A percentile compares a stretch with the other conserved stretches of the same genome.
phyloP scores from a whole-genome alignment of 768 basidiomycete genomes.

The Pholiota molesta region DNA sequence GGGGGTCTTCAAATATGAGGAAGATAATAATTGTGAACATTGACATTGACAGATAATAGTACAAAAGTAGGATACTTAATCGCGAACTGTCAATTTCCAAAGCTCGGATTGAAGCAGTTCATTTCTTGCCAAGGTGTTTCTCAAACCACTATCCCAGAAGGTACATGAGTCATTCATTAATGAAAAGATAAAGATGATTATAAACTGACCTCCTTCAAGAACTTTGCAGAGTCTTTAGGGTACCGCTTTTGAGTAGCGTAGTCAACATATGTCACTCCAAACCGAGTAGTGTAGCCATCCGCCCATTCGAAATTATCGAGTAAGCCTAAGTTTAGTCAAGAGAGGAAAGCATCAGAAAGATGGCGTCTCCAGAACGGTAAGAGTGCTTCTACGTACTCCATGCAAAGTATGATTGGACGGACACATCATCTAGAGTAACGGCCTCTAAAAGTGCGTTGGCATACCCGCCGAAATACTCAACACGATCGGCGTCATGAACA shows the following conservation, averaged over 20 bases:
- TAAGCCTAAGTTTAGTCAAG: constrained; percentile 40
- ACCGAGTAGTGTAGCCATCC: constrained; percentile 67
- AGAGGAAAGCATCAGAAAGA: not conserved
- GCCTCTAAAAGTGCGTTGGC: constrained; percentile 55
- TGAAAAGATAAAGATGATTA: not conserved
- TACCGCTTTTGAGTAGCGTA: constrained; percentile 64
- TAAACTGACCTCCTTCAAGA: constrained; percentile 42
- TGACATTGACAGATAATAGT: no score
- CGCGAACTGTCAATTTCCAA: no score
- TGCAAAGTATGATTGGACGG: constrained; percentile 62
- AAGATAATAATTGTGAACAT: no score
- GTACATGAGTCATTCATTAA: not conserved
- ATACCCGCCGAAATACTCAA: constrained; percentile 63
- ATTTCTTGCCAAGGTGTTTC: constrained; percentile 10
- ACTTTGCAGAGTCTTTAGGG: constrained; percentile 62
- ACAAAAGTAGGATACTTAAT: no score
- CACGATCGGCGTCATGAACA: constrained; percentile 58
- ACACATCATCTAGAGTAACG: constrained; percentile 57
- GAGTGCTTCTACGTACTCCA: constrained; percentile 51
- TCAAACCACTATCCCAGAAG: constrained; percentile 17
- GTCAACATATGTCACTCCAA: constrained; percentile 72
- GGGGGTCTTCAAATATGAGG: no score
- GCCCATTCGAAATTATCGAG: constrained; percentile 78
- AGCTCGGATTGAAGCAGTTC: not conserved
- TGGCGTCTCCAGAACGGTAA: not conserved